These are phyloP conservation scores for Metarhizium humberi DNA, from an alignment of 2,329 filamentous ascomycete genomes.

Conservation along the genomic window DNA sequence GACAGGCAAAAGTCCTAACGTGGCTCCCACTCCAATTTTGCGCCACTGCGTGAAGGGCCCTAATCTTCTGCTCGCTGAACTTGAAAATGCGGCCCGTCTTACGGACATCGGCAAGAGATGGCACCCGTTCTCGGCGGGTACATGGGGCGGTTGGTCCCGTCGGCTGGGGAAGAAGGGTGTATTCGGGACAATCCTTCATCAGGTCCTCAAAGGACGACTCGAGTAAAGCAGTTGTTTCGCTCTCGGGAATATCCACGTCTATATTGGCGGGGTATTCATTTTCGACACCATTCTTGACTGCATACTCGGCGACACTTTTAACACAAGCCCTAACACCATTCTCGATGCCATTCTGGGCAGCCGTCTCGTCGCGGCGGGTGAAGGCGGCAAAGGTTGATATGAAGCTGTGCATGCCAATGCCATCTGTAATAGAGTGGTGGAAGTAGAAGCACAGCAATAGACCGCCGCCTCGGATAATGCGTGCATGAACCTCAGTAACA, in stretches of 20 bases:
- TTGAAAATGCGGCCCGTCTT: conserved; percentile 33
- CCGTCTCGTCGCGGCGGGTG: conserved; percentile 5
- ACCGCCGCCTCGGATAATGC: conserved; percentile 25
- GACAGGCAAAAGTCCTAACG: conserved; percentile 23
- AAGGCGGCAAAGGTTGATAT: conserved; percentile 27
- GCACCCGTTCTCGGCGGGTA: conserved; percentile 20
- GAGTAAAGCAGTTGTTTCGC: conserved; percentile 15
- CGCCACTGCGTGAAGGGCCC: conserved; percentile 19
- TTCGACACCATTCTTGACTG: no score
- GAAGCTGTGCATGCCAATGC: conserved; percentile 28
- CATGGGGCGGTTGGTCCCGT: conserved; percentile 23
- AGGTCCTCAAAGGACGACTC: conserved; percentile 15
- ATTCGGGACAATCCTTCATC: conserved; percentile 28
- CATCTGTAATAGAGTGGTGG: conserved; percentile 33
- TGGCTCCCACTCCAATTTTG: conserved; percentile 2
- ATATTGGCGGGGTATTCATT: conserved; percentile 3
- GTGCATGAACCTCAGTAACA: conserved; percentile 27
- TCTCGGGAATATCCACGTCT: conserved; percentile 5
- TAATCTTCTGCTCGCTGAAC: conserved; percentile 24
- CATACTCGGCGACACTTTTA: no score
- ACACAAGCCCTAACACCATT: no score
- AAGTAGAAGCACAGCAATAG: conserved; percentile 30
- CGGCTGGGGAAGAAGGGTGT: conserved; percentile 19
- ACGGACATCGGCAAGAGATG: conserved; percentile 12
- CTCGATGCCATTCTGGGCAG: background rate